Evolutionary conservation across 1,284 basidiomycete species (phyloP).

Genomic region (Sanghuangporus weigelae): DNA sequence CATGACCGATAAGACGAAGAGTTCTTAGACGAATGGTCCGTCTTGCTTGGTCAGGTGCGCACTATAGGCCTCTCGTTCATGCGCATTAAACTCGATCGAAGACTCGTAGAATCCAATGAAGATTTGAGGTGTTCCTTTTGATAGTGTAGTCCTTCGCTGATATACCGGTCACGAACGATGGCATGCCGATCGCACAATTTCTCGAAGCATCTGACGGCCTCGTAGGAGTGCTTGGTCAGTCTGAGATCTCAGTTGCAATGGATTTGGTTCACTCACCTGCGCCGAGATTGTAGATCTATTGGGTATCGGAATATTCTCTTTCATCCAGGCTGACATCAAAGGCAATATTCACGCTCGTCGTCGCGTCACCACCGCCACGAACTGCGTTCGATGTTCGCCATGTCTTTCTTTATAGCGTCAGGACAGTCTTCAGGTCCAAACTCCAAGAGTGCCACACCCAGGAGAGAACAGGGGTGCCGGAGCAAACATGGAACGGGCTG

Average conservation of each 20-base stretch:
- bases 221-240: conserved; percentile 83
- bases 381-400: background rate
- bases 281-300: conserved; percentile 64
- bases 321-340: conserved; percentile 87
- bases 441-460: conserved; percentile 2
- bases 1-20: too few species aligned
- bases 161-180: conserved; percentile 69
- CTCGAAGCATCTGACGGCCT: conserved; percentile 89
- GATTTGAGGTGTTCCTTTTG: too few species aligned
- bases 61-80: too few species aligned
- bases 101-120: too few species aligned
- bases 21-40: too few species aligned
- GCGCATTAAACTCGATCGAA: too few species aligned
- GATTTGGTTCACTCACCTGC: background rate
- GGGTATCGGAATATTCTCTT: conserved; percentile 82
- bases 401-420: conserved; percentile 1
- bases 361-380: conserved; percentile 24
- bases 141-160: conserved; percentile 75
- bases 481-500: conserved; percentile 11
- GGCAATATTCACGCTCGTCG: conserved; percentile 73
- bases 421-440: conserved; percentile 7
- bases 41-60: too few species aligned
- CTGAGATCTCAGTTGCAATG: background rate
- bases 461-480: conserved; percentile 1
- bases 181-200: conserved; percentile 82